These are phyloP conservation scores for Tolypocladium tundrense DNA, from an alignment of 2,329 filamentous ascomycete species.

Conservation along the genomic window DNA sequence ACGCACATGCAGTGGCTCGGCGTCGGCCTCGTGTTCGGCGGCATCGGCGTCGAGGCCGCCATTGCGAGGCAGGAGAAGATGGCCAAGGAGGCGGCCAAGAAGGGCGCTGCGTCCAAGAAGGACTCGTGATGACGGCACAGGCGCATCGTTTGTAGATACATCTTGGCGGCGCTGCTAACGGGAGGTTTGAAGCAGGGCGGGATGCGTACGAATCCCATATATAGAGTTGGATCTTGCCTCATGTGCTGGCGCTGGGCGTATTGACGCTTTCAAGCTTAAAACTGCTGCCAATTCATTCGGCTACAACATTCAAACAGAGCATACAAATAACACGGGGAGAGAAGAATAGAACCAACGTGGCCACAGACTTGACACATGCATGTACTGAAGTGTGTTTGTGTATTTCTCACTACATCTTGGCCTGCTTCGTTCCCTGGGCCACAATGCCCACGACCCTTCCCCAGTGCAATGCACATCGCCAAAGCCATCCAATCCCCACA, in stretches of 20 bases:
- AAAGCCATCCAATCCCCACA: neutral
- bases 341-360: neutral
- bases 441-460: neutral
- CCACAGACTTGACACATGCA: neutral
- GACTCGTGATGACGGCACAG: slow-evolving; percentile 7
- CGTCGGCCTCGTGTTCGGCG: slow-evolving; percentile 86
- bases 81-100: slow-evolving; percentile 60
- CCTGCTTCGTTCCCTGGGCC: neutral
- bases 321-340: neutral
- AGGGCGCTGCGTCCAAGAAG: slow-evolving; percentile 22
- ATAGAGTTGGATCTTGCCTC: neutral
- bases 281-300: neutral
- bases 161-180: neutral
- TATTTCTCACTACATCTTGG: neutral
- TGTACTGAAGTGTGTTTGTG: neutral
- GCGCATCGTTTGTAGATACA: neutral
- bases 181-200: too few relatives aligned
- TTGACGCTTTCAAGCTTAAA: neutral
- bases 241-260: neutral
- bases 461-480: neutral
- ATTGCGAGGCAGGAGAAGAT: slow-evolving; percentile 77
- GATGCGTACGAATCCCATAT: neutral
- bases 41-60: slow-evolving; percentile 80
- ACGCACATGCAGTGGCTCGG: slow-evolving; percentile 88
- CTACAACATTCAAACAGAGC: neutral